Evolutionary conservation across 1,284 basidiomycete genomes (phyloP), one percentile per base, ranked within the genome.

Genomic region (Rhodotorula sp.): DNA sequence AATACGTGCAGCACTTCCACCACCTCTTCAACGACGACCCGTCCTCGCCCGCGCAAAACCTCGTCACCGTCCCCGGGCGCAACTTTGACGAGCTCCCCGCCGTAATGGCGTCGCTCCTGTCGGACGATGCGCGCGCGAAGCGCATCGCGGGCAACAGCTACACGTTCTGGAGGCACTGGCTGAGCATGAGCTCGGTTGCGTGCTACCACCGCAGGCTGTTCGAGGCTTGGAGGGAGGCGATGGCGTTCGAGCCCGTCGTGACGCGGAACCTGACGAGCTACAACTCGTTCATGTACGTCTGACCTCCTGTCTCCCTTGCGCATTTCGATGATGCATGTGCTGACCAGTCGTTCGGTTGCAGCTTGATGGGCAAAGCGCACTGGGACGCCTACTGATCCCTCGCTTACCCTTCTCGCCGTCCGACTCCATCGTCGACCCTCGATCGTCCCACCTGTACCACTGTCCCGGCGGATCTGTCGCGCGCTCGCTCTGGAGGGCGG

Each of bases 1-100:
- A 72, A 41, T 77, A 70, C 53, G 56, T 72, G 44, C 81, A 83
- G 67, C 82, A 83, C 69, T 83, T 80, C 67, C 81, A 82, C 66
- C 82, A 82, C 69, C 75, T 82, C 29, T 73, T 82, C 62, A 78
- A 81, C 70, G 50, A 66, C 41, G 61, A 75, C 53, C 73, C 78
- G 22, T 64, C 61, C 13, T 79, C 81, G 36, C 79, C 80, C 0
- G 53, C 78, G 27, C 82, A 82, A 56, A 83, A 83, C 71, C 80
- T 82, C 64, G 79, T 82, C 62, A 72, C 75, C 68, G 59, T 79
- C 66, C 59, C 75, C 75, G 65, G 81, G 66, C 71, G 53, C 32
- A 73, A 76, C 32, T 78, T 78, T 63, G 75, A 77, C 64, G 67
- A 72, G 44, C 70, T 83, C 44, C 77, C 80, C 2, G 64, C 69